Evolutionary conservation across 805 yeast genomes (phyloP), one percentile per base, ranked within the genome.

Genomic region (Myxozyma udenii): DNA sequence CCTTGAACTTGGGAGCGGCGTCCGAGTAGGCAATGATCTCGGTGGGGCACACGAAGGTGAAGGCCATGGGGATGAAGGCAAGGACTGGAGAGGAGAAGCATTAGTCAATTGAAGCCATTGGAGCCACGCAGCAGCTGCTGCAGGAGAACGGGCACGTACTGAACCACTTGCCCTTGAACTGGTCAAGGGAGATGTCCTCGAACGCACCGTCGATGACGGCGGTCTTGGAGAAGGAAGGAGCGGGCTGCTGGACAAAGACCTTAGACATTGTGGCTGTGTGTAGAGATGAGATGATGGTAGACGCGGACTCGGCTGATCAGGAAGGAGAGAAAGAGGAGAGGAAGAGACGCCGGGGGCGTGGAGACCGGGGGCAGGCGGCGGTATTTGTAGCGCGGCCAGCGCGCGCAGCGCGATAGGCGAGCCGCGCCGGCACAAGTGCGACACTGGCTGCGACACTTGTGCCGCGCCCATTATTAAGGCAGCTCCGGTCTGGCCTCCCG

Each of bases 1-100:
- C 95, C 65, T 85, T 73, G 76, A 93, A 93, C 79, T 84, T 83
- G 78, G 83, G 81, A 66, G 81, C 86, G 64, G 97, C 96, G 66
- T 91, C 96, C 60, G 96, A 87, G 85, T 89, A 93, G 65, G 98
- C 98, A 74, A 93, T 84, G 78, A 93, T 90, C 80, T 93, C 98
- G 64, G 98, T 93, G 74, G 99, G 98, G 78, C 98, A 93, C 61
- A 93, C 98, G 66, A 93, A 93, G 57, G 99, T 93, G 90, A 93
- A 93, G 47, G 98, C 98, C 81, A 91, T 78, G 74, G 98, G 99
- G 72, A 93, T 85, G 78, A 93, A 93, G 60, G 95, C 98, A 68
- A 93, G 80, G 62, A 93, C n/a, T n/a, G n/a, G n/a, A n/a, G n/a
- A n/a, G n/a, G n/a, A n/a, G n/a, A n/a, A n/a, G n/a, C n/a, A n/a